A percentile compares a stretch with the other conserved stretches of the same genome.
Conservation (phyloP, 2,329 filamentous ascomycete genomes). For the Aspergillus sp. region DNA sequence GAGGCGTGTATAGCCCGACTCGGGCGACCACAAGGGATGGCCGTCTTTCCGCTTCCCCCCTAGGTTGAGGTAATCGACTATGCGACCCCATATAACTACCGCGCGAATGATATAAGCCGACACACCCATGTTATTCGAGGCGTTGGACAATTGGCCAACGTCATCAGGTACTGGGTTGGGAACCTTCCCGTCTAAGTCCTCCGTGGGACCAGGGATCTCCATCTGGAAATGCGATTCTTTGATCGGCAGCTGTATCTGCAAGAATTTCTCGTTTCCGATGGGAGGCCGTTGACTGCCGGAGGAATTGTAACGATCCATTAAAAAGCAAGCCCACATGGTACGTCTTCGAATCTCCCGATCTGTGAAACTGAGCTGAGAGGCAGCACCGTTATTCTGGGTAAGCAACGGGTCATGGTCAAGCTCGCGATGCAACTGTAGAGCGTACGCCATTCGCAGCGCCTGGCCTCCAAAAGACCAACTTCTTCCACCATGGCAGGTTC, state of each 20-base stretch:
- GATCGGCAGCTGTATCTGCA: slow-evolving; percentile 86
- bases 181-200: slow-evolving; percentile 72
- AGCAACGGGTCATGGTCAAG: slow-evolving; percentile 72
- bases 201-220: slow-evolving; percentile 84
- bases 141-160: slow-evolving; percentile 62
- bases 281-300: slow-evolving; percentile 90
- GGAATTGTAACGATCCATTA: slow-evolving; percentile 97
- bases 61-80: slow-evolving; percentile 86
- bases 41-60: slow-evolving; percentile 78
- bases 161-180: slow-evolving; percentile 61
- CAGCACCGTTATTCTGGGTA: slow-evolving; percentile 55
- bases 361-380: slow-evolving; percentile 74
- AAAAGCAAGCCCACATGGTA: slow-evolving; percentile 97
- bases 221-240: slow-evolving; percentile 87
- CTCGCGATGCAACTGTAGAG: slow-evolving; percentile 88
- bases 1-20: slow-evolving; percentile 73
- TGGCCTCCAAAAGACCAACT: slow-evolving; percentile 96
- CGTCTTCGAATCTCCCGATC: slow-evolving; percentile 89
- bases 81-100: slow-evolving; percentile 83
- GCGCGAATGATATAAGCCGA: slow-evolving; percentile 84
- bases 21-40: slow-evolving; percentile 74
- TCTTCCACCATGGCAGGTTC: slow-evolving; percentile 90
- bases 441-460: slow-evolving; percentile 95
- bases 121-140: slow-evolving; percentile 86
- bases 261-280: slow-evolving; percentile 83